Percentiles rank a stretch among this genome's conserved stretches.
Evolutionary conservation across 345 rosid genomes (phyloP).

Genomic region (Diplotaxis tenuifolia): DNA sequence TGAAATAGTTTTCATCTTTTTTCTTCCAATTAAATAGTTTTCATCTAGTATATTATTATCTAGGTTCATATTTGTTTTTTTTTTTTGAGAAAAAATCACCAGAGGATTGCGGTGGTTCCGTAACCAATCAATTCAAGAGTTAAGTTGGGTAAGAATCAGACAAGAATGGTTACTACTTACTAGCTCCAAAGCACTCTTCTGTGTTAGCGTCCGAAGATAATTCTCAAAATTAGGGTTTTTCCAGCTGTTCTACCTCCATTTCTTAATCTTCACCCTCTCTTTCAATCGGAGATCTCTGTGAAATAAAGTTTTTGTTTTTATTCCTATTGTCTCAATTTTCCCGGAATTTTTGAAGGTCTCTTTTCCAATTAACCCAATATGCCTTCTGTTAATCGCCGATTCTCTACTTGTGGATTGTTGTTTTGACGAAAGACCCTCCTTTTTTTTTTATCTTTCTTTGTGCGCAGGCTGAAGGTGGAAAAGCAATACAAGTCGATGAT

Average conservation of each 20-base stretch:
- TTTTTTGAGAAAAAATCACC: too few relatives aligned
- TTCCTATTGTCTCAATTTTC: too few relatives aligned
- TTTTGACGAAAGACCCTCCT: not conserved
- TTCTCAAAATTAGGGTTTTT: conserved; percentile 26
- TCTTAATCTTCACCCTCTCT: conserved; percentile 2
- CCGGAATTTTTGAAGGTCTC: conserved; percentile 5
- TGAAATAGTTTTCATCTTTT: too few relatives aligned
- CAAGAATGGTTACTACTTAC: not conserved
- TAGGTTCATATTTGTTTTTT: too few relatives aligned
- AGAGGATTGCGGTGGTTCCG: too few relatives aligned
- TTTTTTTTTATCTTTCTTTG: too few relatives aligned
- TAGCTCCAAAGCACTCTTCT: not conserved
- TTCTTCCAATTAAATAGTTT: too few relatives aligned
- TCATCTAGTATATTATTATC: too few relatives aligned
- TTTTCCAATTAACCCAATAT: too few relatives aligned
- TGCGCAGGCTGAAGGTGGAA: conserved; percentile 11
- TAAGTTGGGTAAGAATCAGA: not conserved
- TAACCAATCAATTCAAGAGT: not conserved
- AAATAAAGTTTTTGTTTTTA: not conserved
- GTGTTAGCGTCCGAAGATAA: conserved; percentile 7
- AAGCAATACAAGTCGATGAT: not conserved
- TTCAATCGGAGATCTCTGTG: not conserved
- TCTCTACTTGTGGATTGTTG: not conserved
- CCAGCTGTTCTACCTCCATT: conserved; percentile 12
- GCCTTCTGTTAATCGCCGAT: not conserved